Conservation (phyloP, 257 asterid species). For the Nicotiana paniculata region DNA sequence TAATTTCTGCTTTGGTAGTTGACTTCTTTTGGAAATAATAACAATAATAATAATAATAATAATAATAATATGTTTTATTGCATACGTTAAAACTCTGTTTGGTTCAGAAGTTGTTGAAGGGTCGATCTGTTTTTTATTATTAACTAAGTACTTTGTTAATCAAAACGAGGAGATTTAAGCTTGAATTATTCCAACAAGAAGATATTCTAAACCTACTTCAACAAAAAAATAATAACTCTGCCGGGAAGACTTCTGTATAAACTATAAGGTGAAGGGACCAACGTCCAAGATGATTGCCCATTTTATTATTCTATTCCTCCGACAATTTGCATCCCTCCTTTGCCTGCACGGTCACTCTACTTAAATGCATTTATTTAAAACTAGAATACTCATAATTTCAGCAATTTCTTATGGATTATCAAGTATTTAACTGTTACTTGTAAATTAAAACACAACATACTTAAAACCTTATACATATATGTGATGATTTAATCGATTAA, state of each 20-base stretch:
- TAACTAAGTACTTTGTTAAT: neutral
- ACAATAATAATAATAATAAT: too few relatives aligned
- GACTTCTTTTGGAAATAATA: neutral
- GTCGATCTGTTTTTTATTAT: neutral
- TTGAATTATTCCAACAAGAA: neutral
- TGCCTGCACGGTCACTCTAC: conserved; percentile 8
- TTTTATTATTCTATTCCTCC: neutral
- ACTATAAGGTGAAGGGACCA: neutral
- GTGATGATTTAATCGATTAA: neutral
- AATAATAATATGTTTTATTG: neutral
- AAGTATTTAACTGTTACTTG: neutral
- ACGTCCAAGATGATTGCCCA: neutral
- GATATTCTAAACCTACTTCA: conserved; percentile 7
- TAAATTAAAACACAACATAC: neutral
- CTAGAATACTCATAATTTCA: neutral
- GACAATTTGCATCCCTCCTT: neutral
- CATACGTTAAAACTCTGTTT: neutral
- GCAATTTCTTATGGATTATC: neutral
- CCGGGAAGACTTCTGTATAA: neutral
- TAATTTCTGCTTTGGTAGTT: conserved; percentile 1
- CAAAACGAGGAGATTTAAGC: neutral
- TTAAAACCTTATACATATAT: neutral
- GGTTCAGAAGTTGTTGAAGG: neutral
- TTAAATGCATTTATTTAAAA: neutral
- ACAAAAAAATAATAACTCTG: neutral